Evolutionary conservation across 2,329 filamentous ascomycete species (phyloP).

Genomic region (Phaeoacremonium minimum): DNA sequence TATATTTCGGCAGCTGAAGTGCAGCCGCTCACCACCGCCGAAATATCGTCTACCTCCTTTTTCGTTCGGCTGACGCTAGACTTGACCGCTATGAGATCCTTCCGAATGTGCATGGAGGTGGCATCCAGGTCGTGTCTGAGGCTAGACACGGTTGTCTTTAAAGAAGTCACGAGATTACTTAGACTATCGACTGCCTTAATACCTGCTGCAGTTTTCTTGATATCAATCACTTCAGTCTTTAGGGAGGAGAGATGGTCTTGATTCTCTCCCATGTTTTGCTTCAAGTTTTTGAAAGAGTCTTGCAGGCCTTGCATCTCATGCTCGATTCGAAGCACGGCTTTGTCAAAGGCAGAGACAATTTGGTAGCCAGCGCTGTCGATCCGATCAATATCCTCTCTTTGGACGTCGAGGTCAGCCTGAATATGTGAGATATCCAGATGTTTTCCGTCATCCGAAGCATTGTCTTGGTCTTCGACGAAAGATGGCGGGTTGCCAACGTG

Average conservation of each 20-base stretch:
- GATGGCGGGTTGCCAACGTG: no score
- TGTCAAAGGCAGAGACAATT: slow-evolving; percentile 29
- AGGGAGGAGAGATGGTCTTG: slow-evolving; percentile 20
- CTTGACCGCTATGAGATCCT: slow-evolving; percentile 16
- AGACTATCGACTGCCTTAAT: slow-evolving; percentile 11
- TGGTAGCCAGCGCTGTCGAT: slow-evolving; percentile 31
- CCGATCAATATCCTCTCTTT: slow-evolving; percentile 27
- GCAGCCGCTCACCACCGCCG: slow-evolving; percentile 11
- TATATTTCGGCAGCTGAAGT: slow-evolving; percentile 17
- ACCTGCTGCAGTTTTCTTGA: slow-evolving; percentile 9
- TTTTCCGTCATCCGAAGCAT: slow-evolving; percentile 6
- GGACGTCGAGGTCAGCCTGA: slow-evolving; percentile 25
- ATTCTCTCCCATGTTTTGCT: slow-evolving; percentile 14
- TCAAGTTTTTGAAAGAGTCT: slow-evolving; percentile 19
- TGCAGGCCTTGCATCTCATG: slow-evolving; percentile 25
- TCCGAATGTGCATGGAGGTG: slow-evolving; percentile 12
- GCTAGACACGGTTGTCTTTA: slow-evolving; percentile 12
- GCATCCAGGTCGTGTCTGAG: slow-evolving; percentile 12
- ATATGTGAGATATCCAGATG: slow-evolving; percentile 20
- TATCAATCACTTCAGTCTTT: slow-evolving; percentile 17
- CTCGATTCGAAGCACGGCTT: slow-evolving; percentile 26
- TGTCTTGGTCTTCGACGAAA: no score
- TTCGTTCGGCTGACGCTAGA: slow-evolving; percentile 16
- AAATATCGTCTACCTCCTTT: slow-evolving; percentile 16
- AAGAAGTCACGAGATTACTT: slow-evolving; percentile 16